phyloP scores from a whole-genome alignment of 257 asterid genomes.

The Cordia subcordata region DNA sequence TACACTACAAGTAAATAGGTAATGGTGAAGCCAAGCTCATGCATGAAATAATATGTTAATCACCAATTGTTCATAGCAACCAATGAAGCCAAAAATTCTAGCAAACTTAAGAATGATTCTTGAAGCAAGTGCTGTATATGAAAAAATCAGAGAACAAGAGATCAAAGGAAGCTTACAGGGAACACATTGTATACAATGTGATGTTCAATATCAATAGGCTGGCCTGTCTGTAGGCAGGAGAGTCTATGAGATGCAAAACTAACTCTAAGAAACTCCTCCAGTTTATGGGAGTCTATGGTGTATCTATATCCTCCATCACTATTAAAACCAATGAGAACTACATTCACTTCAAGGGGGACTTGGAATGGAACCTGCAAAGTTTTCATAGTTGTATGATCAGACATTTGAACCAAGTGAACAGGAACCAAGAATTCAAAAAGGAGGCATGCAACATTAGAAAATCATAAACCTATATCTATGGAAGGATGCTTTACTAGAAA shows the following conservation, averaged over 20 bases:
- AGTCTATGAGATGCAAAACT: conserved; percentile 87
- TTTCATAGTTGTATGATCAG: conserved; percentile 13
- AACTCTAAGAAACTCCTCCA: conserved; percentile 87
- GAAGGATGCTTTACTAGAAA: no score
- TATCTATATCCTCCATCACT: conserved; percentile 95
- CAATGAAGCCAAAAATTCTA: no score
- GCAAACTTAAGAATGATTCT: not conserved
- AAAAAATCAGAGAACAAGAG: conserved; percentile 8
- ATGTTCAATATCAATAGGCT: conserved; percentile 97
- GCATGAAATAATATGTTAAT: no score
- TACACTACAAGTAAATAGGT: no score
- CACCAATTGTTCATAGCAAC: no score
- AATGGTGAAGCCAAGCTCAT: no score
- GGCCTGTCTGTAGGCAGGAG: conserved; percentile 91
- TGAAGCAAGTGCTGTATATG: not conserved
- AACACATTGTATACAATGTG: conserved; percentile 78
- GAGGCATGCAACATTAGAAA: no score
- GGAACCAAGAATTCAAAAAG: not conserved
- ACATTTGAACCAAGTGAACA: conserved; percentile 5
- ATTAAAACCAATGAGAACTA: conserved; percentile 87
- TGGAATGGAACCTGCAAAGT: conserved; percentile 87
- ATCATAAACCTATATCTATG: no score
- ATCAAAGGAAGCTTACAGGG: conserved; percentile 53
- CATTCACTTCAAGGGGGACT: conserved; percentile 97
- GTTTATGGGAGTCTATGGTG: conserved; percentile 62